Percentiles rank a stretch among this genome's conserved stretches.
Conservation (phyloP, 1,284 basidiomycete genomes). For the Heterobasidion irregulare region DNA sequence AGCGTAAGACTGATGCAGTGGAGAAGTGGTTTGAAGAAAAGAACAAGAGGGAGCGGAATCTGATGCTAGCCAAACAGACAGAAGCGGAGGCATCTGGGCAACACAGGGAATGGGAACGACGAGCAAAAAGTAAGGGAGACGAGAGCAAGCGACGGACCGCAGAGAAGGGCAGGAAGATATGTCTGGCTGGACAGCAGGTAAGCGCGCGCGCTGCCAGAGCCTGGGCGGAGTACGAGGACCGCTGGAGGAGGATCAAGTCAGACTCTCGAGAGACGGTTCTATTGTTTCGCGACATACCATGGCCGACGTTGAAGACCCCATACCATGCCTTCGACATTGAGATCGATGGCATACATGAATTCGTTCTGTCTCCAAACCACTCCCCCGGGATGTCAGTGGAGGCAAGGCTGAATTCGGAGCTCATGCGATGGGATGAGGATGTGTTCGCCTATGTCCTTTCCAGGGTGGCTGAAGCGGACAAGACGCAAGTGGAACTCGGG, state of each 20-base stretch:
- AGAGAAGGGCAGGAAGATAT: too few species aligned
- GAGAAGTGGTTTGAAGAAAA: background rate
- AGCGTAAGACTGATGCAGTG: too few species aligned
- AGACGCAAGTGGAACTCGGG: too few species aligned
- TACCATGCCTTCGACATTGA: slow-evolving; percentile 38
- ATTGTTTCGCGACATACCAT: slow-evolving; percentile 55
- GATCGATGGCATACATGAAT: slow-evolving; percentile 9
- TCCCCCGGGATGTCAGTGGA: too few species aligned
- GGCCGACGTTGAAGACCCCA: slow-evolving; percentile 47
- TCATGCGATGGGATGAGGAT: too few species aligned
- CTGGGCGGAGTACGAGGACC: slow-evolving; percentile 53
- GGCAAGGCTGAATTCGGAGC: too few species aligned
- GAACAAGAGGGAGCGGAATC: background rate
- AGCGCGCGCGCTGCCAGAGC: slow-evolving; percentile 28
- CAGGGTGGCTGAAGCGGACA: too few species aligned
- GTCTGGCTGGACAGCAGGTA: too few species aligned
- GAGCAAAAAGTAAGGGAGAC: slow-evolving; percentile 29
- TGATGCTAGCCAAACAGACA: background rate
- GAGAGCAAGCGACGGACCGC: slow-evolving; percentile 13
- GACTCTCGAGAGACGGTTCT: slow-evolving; percentile 19
- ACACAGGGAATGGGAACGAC: slow-evolving; percentile 12
- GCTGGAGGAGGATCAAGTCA: slow-evolving; percentile 44
- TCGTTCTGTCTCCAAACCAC: too few species aligned
- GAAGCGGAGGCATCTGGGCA: background rate
- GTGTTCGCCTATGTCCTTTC: too few species aligned